Evolutionary conservation across 2,329 filamentous ascomycete species (phyloP), one percentile per base, ranked within the genome.

Genomic region (Colletotrichum destructivum): DNA sequence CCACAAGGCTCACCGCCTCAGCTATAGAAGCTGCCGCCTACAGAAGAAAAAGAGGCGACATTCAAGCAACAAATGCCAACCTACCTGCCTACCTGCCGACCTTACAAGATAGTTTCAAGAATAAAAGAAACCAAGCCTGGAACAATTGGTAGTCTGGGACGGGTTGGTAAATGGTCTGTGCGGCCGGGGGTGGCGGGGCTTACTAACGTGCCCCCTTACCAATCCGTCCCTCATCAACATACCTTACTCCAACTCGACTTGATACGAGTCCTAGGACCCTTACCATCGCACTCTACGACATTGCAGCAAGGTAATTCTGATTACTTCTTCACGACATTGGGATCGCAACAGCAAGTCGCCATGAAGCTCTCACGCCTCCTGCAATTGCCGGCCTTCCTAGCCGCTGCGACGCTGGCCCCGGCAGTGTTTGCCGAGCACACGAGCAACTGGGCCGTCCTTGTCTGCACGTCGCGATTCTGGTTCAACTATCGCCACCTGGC

Each of bases 401-500:
- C 82, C 56, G 82, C 85, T 51, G 77, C 85, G 69, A 77, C 89
- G 68, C 79, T 90, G 57, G 80, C 83, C 66, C 66, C 79, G 18
- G 76, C 81, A 26, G 83, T 86, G 71, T 84, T 87, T 38, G 89
- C 91, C 75, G 92, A 96, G 77, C 96, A 99, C 84, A 99, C 96
- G 18, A 98, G 94, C 80, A 99, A 99, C 84, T 99, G 96, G 96
- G 96, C 96, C 12, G 96, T 99, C 73, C 91, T 99, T n/a, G 96
- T 99, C 71, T 96, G 94, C 75, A 99, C 96, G 7, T 99, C 96
- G 64, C 93, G 96, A 65, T 99, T 99, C 88, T 99, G 96, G 96
- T 99, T 99, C 91, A 99, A 99, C 85, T 99, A 99, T 84, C 93
- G 96, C 69, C 96, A 99, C 82, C 92, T 99, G 63, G 95, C 96